Evolutionary conservation across 495 filamentous ascomycete species (phyloP).

Genomic region (Penicillium steckii): DNA sequence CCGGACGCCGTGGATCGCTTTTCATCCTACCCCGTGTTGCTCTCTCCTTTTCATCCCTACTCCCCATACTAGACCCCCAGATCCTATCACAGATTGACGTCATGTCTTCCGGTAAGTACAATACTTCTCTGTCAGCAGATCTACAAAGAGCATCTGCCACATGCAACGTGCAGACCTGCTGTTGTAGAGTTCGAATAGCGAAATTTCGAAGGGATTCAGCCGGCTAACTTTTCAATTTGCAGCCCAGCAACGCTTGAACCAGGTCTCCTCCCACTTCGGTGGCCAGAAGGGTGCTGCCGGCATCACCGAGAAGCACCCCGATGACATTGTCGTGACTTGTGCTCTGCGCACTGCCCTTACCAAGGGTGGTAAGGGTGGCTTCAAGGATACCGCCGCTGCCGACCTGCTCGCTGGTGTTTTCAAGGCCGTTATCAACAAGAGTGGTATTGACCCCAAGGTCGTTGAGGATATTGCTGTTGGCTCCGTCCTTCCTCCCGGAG

Average conservation of each 20-base stretch:
- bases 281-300: slow-evolving; percentile 48
- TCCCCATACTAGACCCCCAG: slow-evolving; percentile 9
- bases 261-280: slow-evolving; percentile 61
- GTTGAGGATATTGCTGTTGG: slow-evolving; percentile 95
- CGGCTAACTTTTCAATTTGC: slow-evolving; percentile 4
- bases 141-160: background rate
- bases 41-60: slow-evolving; percentile 4
- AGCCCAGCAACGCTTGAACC: slow-evolving; percentile 63
- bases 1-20: slow-evolving; percentile 9
- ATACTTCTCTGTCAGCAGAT: slow-evolving; percentile 6
- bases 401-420: slow-evolving; percentile 87
- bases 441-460: slow-evolving; percentile 75
- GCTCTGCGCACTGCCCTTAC: slow-evolving; percentile 90
- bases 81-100: slow-evolving; percentile 28
- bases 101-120: slow-evolving; percentile 43
- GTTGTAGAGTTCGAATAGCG: background rate
- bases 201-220: background rate
- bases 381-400: slow-evolving; percentile 88
- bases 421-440: slow-evolving; percentile 75
- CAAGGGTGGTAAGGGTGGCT: slow-evolving; percentile 86
- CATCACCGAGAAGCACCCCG: slow-evolving; percentile 61
- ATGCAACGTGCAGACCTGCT: too few species aligned
- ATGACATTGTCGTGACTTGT: slow-evolving; percentile 88
- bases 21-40: slow-evolving; percentile 7
- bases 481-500: slow-evolving; percentile 86